phyloP scores from a whole-genome alignment of 2,329 filamentous ascomycete genomes.

The Parafenestella ontariensis region DNA sequence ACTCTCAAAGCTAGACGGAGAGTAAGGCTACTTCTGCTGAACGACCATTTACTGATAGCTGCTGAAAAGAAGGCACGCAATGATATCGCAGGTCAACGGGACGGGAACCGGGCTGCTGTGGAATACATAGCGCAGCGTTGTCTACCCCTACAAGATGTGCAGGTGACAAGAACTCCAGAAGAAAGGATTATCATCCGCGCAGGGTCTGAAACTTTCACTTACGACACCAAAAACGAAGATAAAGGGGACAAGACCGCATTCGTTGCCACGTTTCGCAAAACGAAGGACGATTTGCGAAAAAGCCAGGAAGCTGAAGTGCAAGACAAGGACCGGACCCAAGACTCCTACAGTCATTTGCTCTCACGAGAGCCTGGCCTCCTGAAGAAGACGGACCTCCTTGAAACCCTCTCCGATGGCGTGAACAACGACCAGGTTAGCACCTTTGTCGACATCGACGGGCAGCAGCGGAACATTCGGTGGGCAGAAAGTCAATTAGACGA shows the following conservation, averaged over 20 bases:
- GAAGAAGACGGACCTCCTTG: conserved; percentile 80
- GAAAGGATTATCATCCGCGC: conserved; percentile 82
- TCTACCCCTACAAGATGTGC: conserved; percentile 91
- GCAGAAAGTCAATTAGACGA: conserved; percentile 95
- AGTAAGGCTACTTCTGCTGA: conserved; percentile 90
- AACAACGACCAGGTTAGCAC: conserved; percentile 76
- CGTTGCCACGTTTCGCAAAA: conserved; percentile 88
- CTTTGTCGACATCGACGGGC: conserved; percentile 94
- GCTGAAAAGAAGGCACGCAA: conserved; percentile 91
- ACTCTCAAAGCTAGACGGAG: conserved; percentile 92
- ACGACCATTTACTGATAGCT: conserved; percentile 91
- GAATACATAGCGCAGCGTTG: conserved; percentile 94
- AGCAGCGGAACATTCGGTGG: conserved; percentile 95
- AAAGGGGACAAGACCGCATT: conserved; percentile 79
- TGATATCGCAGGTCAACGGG: conserved; percentile 64
- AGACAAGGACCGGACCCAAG: conserved; percentile 81
- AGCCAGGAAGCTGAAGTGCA: conserved; percentile 85
- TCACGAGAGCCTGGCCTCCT: conserved; percentile 77
- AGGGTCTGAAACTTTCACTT: conserved; percentile 91
- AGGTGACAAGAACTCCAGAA: conserved; percentile 79
- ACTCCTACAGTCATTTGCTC: conserved; percentile 86
- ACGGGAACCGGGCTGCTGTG: conserved; percentile 48
- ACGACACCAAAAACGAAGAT: conserved; percentile 84
- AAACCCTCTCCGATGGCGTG: conserved; percentile 70
- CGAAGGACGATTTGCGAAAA: conserved; percentile 89